Evolutionary conservation across 176 grass and related monocot genomes (phyloP), one percentile per base, ranked within the genome.

Genomic region (Rhynchospora tenuis): DNA sequence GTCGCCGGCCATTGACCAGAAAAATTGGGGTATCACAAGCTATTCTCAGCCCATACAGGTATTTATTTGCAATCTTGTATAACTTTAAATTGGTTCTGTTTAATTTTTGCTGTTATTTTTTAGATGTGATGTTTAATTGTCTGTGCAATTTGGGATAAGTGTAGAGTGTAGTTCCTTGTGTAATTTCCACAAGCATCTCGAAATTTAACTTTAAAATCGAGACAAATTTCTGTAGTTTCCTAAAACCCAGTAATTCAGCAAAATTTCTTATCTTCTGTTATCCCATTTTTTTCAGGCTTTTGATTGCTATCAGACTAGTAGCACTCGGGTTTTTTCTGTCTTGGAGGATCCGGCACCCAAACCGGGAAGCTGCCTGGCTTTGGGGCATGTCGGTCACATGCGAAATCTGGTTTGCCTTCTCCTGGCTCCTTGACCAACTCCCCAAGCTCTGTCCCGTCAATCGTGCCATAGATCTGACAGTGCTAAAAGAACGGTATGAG

Each of bases 371-470:
- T 3, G 70, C 90, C 12, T 99, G 91, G 92, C 84, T 99, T 15
- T 95, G 96, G 96, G 92, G 58, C 28, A 64, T 95, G 51, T 98
- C 96, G 0, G 92, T 98, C 17, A 58, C 88, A 1, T 95, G 93
- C 54, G 93, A 99, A 86, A 87, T 95, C 7, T 99, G 91, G 93
- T 99, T 99, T 75, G 96, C 96, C 29, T 93, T 99, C 87, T 99
- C 96, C 11, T 99, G 96, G 96, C 91, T 99, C 1, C 91, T 95
- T 15, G 96, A 99, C 78, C 92, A 94, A 84, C 91, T 99, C 20
- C 91, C 91, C 13, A 99, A 99, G 80, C 96, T 99, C 20, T 90
- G 91, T 64, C 96, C 93, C 0, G 77, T 99, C 14, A 84, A 91
- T 80, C 86, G 93, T 54, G 89, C 91, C 76, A 86, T 86, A 48